Evolutionary conservation across 2,329 filamentous ascomycete species (phyloP).

Genomic region (Didymella pinodella): DNA sequence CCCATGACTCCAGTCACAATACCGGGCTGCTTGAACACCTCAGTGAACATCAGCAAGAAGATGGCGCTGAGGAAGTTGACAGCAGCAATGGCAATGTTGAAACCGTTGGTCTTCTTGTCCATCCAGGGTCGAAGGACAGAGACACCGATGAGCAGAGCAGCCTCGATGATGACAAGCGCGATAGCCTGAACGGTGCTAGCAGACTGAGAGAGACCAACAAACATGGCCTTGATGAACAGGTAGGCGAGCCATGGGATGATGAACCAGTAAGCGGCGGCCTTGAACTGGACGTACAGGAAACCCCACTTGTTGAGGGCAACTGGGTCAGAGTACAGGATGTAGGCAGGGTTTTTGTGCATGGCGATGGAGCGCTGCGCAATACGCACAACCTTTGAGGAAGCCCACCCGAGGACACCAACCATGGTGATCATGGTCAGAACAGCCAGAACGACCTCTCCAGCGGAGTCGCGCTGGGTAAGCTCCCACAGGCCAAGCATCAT

Average conservation of each 20-base stretch:
- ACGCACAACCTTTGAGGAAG: slow-evolving; percentile 85
- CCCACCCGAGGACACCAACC: slow-evolving; percentile 80
- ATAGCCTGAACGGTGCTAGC: slow-evolving; percentile 78
- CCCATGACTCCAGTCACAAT: slow-evolving; percentile 89
- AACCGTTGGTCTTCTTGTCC: slow-evolving; percentile 97
- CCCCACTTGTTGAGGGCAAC: slow-evolving; percentile 96
- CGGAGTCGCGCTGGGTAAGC: slow-evolving; percentile 83
- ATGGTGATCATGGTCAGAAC: slow-evolving; percentile 89
- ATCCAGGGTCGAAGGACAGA: slow-evolving; percentile 91
- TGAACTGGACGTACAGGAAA: slow-evolving; percentile 96
- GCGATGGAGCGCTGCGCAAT: slow-evolving; percentile 86
- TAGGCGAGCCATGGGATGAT: slow-evolving; percentile 82
- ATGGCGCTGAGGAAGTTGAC: slow-evolving; percentile 92
- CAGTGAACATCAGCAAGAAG: slow-evolving; percentile 87
- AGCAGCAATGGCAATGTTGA: slow-evolving; percentile 90
- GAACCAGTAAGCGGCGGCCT: slow-evolving; percentile 94
- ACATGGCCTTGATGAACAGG: slow-evolving; percentile 85
- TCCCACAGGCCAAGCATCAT: slow-evolving; percentile 92
- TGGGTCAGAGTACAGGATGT: slow-evolving; percentile 97
- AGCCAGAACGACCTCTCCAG: slow-evolving; percentile 84
- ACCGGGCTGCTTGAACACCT: slow-evolving; percentile 82
- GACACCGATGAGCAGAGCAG: slow-evolving; percentile 75
- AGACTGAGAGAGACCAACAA: slow-evolving; percentile 81
- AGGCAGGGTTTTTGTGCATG: slow-evolving; percentile 96
- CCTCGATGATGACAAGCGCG: slow-evolving; percentile 83